Conservation (phyloP, 371 early-diverging fungal genomes). For the Apophysomyces ossiformis region DNA sequence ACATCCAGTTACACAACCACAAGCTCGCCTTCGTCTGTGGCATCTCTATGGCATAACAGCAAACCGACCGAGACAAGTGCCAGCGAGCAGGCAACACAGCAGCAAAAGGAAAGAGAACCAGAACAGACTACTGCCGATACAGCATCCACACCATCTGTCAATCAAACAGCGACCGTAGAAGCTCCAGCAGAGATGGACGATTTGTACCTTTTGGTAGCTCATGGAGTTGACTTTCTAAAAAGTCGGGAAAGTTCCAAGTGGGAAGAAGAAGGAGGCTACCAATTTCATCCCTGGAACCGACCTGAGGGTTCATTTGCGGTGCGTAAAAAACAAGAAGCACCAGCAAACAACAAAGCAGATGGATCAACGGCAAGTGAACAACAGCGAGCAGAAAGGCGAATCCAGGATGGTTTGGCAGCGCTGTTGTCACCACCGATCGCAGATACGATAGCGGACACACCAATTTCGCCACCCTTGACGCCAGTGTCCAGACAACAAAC, state of each 20-base stretch:
- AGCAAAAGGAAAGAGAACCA: constrained; percentile 8
- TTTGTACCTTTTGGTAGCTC: constrained; percentile 41
- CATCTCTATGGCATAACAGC: constrained; percentile 9
- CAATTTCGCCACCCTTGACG: constrained; percentile 20
- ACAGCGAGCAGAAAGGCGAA: constrained; percentile 12
- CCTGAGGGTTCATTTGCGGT: constrained; percentile 50
- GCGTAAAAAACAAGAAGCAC: constrained; percentile 20
- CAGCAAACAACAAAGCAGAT: constrained; percentile 11
- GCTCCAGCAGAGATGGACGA: constrained; percentile 24
- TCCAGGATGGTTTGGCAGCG: constrained; percentile 12
- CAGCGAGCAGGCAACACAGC: background rate
- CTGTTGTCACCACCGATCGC: constrained; percentile 11
- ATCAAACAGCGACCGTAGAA: background rate
- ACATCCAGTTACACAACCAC: constrained; percentile 9
- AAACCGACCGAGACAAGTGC: background rate
- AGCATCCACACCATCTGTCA: background rate
- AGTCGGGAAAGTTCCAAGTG: constrained; percentile 47
- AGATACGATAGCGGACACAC: constrained; percentile 17
- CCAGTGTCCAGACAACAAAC: constrained; percentile 2
- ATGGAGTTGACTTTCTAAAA: constrained; percentile 49
- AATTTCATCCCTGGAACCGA: constrained; percentile 56
- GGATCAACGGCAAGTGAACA: constrained; percentile 8
- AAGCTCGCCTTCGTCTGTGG: constrained; percentile 7
- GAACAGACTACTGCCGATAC: constrained; percentile 11
- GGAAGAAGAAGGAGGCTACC: constrained; percentile 57